Evolutionary conservation across 768 basidiomycete genomes (phyloP).

Genomic region (Termitomyces sp.): DNA sequence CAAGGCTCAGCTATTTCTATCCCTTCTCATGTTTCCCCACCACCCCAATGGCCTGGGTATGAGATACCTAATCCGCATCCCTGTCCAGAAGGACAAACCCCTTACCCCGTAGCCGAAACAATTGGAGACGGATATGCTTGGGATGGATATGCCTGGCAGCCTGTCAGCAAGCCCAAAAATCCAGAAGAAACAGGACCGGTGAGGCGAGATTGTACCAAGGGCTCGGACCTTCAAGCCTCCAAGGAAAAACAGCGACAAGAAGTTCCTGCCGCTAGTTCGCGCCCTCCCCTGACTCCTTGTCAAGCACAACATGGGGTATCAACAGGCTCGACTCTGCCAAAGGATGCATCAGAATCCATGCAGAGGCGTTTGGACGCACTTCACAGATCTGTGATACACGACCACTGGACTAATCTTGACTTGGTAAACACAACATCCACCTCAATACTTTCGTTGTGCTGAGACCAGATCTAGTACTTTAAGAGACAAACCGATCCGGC

Average conservation of each 20-base stretch:
- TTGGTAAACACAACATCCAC: neutral
- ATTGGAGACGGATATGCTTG: neutral
- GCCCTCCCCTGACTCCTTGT: neutral
- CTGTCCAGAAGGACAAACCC: neutral
- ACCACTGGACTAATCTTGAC: constrained; percentile 2
- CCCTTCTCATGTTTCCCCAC: neutral
- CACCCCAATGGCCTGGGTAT: neutral
- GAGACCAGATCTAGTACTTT: neutral
- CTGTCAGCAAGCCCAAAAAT: too few relatives aligned
- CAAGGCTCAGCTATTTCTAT: neutral
- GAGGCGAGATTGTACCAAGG: neutral
- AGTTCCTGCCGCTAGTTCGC: neutral
- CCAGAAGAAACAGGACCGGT: neutral
- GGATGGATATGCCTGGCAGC: neutral
- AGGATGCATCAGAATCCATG: neutral
- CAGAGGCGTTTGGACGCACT: neutral
- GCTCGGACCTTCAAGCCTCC: too few relatives aligned
- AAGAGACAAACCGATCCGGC: neutral
- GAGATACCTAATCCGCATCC: neutral
- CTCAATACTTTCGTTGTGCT: neutral
- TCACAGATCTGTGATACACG: neutral
- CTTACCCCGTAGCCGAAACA: neutral
- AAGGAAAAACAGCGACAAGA: neutral
- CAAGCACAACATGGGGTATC: neutral
- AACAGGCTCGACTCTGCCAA: neutral